Percentiles rank a stretch among this genome's conserved stretches.
These are phyloP conservation scores for Xanthoceras sorbifolium DNA, from an alignment of 345 rosid species.

Conservation along the genomic window DNA sequence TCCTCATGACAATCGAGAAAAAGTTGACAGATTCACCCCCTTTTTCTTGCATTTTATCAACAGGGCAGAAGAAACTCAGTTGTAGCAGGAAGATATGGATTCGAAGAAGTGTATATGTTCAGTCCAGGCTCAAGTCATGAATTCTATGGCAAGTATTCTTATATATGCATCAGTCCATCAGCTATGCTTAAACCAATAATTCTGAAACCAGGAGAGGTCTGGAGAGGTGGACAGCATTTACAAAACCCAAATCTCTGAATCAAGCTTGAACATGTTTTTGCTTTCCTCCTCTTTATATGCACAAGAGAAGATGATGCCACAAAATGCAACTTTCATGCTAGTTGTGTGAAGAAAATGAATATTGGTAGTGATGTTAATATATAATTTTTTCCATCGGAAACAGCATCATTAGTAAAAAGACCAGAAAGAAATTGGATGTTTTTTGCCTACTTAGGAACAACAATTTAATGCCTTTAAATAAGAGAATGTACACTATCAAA, in stretches of 20 bases:
- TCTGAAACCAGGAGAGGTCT: constrained; percentile 59
- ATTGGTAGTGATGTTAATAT: background rate
- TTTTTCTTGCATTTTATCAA: background rate
- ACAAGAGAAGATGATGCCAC: background rate
- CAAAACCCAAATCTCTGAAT: constrained; percentile 70
- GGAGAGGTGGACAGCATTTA: constrained; percentile 69
- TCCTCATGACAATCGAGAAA: background rate
- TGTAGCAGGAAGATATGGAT: constrained; percentile 62
- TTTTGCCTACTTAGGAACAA: too few species aligned
- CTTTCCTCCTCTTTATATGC: background rate
- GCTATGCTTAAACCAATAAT: constrained; percentile 62
- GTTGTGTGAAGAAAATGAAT: background rate
- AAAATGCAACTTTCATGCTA: background rate
- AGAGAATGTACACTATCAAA: too few species aligned
- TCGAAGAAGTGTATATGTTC: constrained; percentile 70
- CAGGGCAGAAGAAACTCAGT: constrained; percentile 93
- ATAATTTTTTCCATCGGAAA: background rate
- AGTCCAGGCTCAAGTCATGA: constrained; percentile 84
- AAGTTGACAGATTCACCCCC: background rate
- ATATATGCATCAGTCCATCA: constrained; percentile 64
- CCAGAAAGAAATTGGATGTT: too few species aligned
- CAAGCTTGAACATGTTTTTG: background rate
- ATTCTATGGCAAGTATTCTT: constrained; percentile 69
- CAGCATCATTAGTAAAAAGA: too few species aligned
- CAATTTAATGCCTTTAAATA: too few species aligned